Evolutionary conservation across 371 early-diverging fungal genomes (phyloP).

Genomic region (Nosema muscidifuracis): DNA sequence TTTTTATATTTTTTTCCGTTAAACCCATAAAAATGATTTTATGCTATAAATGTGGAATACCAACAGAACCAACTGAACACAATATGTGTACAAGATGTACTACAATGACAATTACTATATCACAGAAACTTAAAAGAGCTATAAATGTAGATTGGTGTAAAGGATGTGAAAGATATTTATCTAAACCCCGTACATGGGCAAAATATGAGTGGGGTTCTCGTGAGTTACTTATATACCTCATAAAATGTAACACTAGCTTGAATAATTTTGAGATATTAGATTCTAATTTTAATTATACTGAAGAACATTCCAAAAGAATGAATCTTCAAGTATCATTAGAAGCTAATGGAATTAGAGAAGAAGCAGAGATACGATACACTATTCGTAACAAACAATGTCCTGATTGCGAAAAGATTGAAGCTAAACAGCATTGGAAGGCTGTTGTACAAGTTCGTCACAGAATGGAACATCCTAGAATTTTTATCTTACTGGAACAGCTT

Average conservation of each 20-base stretch:
- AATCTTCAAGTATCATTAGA: constrained; percentile 72
- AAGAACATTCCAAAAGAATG: constrained; percentile 85
- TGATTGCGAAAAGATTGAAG: constrained; percentile 89
- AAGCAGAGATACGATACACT: constrained; percentile 83
- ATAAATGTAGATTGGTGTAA: constrained; percentile 82
- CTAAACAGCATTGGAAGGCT: constrained; percentile 96
- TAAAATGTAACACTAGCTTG: constrained; percentile 68
- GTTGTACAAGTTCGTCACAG: constrained; percentile 96
- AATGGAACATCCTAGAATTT: constrained; percentile 79
- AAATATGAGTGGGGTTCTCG: constrained; percentile 76
- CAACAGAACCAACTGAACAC: constrained; percentile 85
- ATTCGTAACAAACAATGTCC: constrained; percentile 86
- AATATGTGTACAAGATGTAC: constrained; percentile 97
- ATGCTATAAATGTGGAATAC: constrained; percentile 89
- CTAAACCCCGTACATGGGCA: constrained; percentile 86
- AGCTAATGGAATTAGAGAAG: constrained; percentile 65
- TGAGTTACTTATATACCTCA: constrained; percentile 81
- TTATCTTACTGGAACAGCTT: constrained; percentile 91
- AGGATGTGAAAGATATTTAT: constrained; percentile 87
- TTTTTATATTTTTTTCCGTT: too few relatives aligned
- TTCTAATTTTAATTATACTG: constrained; percentile 95
- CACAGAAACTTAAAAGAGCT: constrained; percentile 71
- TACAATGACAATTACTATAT: constrained; percentile 70
- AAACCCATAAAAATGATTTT: constrained; percentile 63
- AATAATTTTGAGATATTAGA: constrained; percentile 84